Evolutionary conservation across 192 early-diverging fungal species (phyloP), one percentile per base, ranked within the genome.

Genomic region (Diversispora epigaea): DNA sequence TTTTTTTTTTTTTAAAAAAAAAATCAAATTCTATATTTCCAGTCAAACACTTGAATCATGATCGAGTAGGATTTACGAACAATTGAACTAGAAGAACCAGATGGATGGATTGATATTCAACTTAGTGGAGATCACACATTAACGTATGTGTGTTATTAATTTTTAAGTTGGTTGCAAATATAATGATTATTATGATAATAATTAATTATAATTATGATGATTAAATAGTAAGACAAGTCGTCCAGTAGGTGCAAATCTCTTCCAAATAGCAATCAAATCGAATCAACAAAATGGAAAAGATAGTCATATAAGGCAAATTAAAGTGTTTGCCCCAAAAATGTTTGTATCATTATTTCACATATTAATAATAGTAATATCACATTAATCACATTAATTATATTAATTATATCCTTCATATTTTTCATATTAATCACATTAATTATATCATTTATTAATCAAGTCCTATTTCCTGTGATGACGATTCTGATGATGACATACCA

Each of bases 201-300:
- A 32, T 32, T 41, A 46, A 52, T n/a, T 60, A 45, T 50, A 11
- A 0, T 1, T 56, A 56, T 8, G 4, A 77, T 43, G 19, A 17
- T 7, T 43, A 6, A n/a, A 2, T 65, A 68, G 22, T 67, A 39
- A 21, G 8, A 79, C 62, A 57, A 82, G 80, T 68, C 79, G 80
- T 63, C 89, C 90, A 2, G 77, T 93, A 32, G 83, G 85, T 7
- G 84, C 88, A 0, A 83, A 89, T 76, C 57, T 90, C 25, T 68
- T 96, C 14, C 94, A 95, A 77, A 78, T 96, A 21, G 82, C 82
- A 8, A 80, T 96, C 12, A 68, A 89, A 3, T 78, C 81, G 5
- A 95, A 95, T 73, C 90, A 92, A 64, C 90, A 90, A 74, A 90
- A 92, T 69, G 94, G 94, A 19, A 89, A 90, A 73, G 94, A 96